phyloP scores from a whole-genome alignment of 2,329 filamentous ascomycete genomes.

The Talaromyces sp. region DNA sequence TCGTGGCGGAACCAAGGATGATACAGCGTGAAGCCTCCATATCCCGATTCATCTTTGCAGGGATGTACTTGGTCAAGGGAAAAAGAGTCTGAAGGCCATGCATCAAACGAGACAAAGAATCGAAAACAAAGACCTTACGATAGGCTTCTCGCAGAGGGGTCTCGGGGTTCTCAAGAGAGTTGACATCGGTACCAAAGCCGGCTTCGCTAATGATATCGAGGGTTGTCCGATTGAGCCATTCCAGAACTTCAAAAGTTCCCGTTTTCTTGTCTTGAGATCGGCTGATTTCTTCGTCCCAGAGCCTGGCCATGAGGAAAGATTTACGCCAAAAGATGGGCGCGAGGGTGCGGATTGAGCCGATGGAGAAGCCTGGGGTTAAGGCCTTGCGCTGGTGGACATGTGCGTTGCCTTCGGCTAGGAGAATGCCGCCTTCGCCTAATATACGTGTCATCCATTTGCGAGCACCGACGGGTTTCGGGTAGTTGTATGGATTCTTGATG shows the following conservation, averaged over 20 bases:
- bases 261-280: slow-evolving; percentile 26
- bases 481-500: slow-evolving; percentile 43
- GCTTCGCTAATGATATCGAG: slow-evolving; percentile 46
- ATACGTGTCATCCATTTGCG: slow-evolving; percentile 45
- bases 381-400: slow-evolving; percentile 44
- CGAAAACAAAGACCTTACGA: slow-evolving; percentile 44
- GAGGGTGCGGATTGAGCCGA: slow-evolving; percentile 38
- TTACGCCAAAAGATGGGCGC: slow-evolving; percentile 44
- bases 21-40: slow-evolving; percentile 35
- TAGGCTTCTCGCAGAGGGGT: slow-evolving; percentile 42
- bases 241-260: slow-evolving; percentile 37
- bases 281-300: slow-evolving; percentile 38
- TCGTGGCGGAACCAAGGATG: slow-evolving; percentile 35
- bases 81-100: slow-evolving; percentile 45
- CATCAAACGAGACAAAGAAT: slow-evolving; percentile 35
- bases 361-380: slow-evolving; percentile 39
- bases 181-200: slow-evolving; percentile 43
- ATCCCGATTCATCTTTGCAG: slow-evolving; percentile 40
- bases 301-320: slow-evolving; percentile 43
- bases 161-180: slow-evolving; percentile 39
- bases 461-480: slow-evolving; percentile 37
- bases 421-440: slow-evolving; percentile 45
- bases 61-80: slow-evolving; percentile 39
- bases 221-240: slow-evolving; percentile 46
- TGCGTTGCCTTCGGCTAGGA: slow-evolving; percentile 44